Evolutionary conservation across 2,329 filamentous ascomycete species (phyloP).

Genomic region (Dothiorella sarmentorum): DNA sequence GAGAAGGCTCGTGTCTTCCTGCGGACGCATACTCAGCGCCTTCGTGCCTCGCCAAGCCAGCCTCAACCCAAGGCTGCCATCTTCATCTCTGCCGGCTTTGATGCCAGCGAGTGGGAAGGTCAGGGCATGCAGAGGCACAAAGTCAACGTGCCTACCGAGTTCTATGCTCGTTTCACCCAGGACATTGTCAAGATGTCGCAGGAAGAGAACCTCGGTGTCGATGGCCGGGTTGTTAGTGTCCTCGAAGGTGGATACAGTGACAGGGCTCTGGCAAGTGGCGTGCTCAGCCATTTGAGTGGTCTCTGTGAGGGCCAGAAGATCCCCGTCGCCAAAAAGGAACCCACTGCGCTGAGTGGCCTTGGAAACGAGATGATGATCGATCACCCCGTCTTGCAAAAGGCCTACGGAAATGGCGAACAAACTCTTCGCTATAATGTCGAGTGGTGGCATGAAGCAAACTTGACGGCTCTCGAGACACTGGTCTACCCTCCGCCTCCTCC

Average conservation of each 20-base stretch:
- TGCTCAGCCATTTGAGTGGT: slow-evolving; percentile 85
- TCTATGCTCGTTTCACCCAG: slow-evolving; percentile 85
- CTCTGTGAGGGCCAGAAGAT: slow-evolving; percentile 57
- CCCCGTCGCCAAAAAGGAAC: not conserved
- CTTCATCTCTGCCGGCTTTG: slow-evolving; percentile 93
- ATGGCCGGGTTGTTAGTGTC: slow-evolving; percentile 86
- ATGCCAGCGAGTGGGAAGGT: slow-evolving; percentile 93
- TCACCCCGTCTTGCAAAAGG: not conserved
- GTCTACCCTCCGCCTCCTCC: slow-evolving; percentile 30
- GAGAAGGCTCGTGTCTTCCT: slow-evolving; percentile 79
- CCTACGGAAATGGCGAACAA: slow-evolving; percentile 26
- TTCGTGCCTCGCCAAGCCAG: slow-evolving; percentile 55
- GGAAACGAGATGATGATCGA: slow-evolving; percentile 54
- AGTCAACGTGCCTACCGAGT: slow-evolving; percentile 93
- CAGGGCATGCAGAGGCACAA: slow-evolving; percentile 92
- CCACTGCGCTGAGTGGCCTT: slow-evolving; percentile 41
- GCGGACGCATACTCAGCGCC: slow-evolving; percentile 64
- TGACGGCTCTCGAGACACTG: slow-evolving; percentile 34
- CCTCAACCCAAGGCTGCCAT: slow-evolving; percentile 76
- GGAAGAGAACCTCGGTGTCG: slow-evolving; percentile 71
- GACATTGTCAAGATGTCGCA: slow-evolving; percentile 80
- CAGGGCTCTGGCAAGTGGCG: slow-evolving; percentile 79
- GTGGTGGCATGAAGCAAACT: slow-evolving; percentile 43
- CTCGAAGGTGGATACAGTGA: slow-evolving; percentile 96
- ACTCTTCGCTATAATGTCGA: slow-evolving; percentile 35